These are phyloP conservation scores for Trichoderma virens DNA, from an alignment of 495 filamentous ascomycete species.

Conservation along the genomic window DNA sequence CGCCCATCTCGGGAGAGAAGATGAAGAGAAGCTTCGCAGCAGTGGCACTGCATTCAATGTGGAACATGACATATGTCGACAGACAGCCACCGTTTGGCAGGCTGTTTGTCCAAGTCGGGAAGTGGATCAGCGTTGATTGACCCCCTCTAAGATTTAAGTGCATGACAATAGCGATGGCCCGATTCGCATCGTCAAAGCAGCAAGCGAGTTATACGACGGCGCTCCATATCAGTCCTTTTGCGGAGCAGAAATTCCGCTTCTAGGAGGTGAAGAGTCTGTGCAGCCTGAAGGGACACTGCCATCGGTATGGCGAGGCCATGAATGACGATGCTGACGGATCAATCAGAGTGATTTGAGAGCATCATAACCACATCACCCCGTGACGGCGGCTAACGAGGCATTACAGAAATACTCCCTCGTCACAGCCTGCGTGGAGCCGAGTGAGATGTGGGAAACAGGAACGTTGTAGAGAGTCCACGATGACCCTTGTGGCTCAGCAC, in stretches of 20 bases:
- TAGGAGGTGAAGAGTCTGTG: background rate
- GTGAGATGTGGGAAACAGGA: background rate
- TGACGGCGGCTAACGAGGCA: constrained; percentile 1
- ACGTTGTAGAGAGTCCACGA: background rate
- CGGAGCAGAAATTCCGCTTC: background rate
- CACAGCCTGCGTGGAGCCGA: background rate
- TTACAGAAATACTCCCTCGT: background rate
- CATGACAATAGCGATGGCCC: background rate
- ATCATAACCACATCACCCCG: background rate
- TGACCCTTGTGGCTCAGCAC: constrained; percentile 5
- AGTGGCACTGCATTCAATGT: background rate
- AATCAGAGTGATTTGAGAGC: background rate
- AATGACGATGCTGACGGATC: constrained; percentile 3
- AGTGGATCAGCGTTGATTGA: background rate
- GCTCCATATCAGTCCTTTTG: background rate
- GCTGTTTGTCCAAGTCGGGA: background rate
- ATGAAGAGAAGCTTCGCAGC: background rate
- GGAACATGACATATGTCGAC: background rate
- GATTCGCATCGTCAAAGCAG: background rate
- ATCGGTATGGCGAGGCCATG: background rate
- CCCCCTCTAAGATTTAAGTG: background rate
- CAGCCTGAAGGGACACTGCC: background rate
- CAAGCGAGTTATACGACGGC: background rate
- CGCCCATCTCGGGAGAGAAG: background rate
- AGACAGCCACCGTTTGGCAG: background rate